phyloP scores from a whole-genome alignment of 2,329 filamentous ascomycete species.

The Aspergillus quadricinctus region DNA sequence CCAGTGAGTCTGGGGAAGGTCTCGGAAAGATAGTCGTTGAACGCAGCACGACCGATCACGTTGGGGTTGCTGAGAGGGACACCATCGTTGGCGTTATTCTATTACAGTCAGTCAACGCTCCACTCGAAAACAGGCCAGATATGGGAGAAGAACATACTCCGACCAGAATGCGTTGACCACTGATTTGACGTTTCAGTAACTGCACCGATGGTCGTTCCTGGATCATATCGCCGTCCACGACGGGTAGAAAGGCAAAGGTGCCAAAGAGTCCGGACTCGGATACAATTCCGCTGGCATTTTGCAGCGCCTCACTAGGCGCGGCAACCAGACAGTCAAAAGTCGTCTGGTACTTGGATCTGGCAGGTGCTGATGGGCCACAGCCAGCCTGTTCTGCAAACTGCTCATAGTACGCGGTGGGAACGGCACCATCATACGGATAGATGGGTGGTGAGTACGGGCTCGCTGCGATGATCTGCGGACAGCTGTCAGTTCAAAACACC shows the following conservation, averaged over 20 bases:
- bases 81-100: conserved; percentile 52
- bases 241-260: conserved; percentile 43
- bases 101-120: background rate
- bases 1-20: conserved; percentile 36
- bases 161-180: conserved; percentile 35
- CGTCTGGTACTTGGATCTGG: conserved; percentile 12
- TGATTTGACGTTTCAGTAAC: conserved; percentile 32
- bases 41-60: conserved; percentile 39
- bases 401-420: conserved; percentile 46
- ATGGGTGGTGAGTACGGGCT: conserved; percentile 54
- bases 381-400: conserved; percentile 42
- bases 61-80: conserved; percentile 42
- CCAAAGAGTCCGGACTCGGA: conserved; percentile 34
- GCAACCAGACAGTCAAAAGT: conserved; percentile 40
- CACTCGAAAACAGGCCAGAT: background rate
- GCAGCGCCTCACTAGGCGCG: conserved; percentile 33
- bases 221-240: conserved; percentile 41
- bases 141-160: conserved; percentile 12
- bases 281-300: conserved; percentile 34
- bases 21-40: conserved; percentile 38
- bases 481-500: background rate
- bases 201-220: conserved; percentile 36
- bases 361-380: conserved; percentile 23
- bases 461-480: conserved; percentile 32
- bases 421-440: conserved; percentile 46